phyloP scores from a whole-genome alignment of 345 rosid genomes.

The Balakata baccata region DNA sequence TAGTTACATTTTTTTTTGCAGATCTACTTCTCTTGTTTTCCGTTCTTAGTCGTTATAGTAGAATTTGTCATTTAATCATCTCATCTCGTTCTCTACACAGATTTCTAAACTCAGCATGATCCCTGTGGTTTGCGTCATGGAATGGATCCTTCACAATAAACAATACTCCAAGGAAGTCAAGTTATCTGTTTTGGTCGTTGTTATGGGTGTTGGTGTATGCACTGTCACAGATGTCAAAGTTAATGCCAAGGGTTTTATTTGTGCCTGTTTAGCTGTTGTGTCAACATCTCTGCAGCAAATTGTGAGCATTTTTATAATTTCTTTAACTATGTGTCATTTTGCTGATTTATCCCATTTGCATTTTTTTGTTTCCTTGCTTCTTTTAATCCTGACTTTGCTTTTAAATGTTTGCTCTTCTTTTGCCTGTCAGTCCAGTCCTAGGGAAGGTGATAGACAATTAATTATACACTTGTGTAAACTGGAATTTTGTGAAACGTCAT shows the following conservation, averaged over 20 bases:
- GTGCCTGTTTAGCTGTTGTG: slow-evolving; percentile 81
- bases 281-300: slow-evolving; percentile 92
- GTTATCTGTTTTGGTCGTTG: slow-evolving; percentile 75
- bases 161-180: slow-evolving; percentile 77
- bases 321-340: neutral
- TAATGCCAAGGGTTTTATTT: slow-evolving; percentile 83
- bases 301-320: slow-evolving; percentile 45
- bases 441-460: neutral
- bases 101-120: slow-evolving; percentile 95
- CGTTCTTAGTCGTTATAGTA: neutral
- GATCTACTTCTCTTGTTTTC: too few relatives aligned
- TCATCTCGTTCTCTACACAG: slow-evolving; percentile 24
- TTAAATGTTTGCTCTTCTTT: neutral
- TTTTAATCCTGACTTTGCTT: neutral
- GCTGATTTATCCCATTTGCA: neutral
- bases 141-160: slow-evolving; percentile 86
- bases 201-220: slow-evolving; percentile 87
- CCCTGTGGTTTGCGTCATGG: slow-evolving; percentile 93
- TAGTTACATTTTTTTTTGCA: too few relatives aligned
- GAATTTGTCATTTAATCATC: neutral
- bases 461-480: neutral
- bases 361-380: too few relatives aligned
- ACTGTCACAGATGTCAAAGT: slow-evolving; percentile 93
- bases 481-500: neutral
- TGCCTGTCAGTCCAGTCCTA: neutral